phyloP scores from a whole-genome alignment of 2,329 filamentous ascomycete species.

The Colletotrichum karsti region DNA sequence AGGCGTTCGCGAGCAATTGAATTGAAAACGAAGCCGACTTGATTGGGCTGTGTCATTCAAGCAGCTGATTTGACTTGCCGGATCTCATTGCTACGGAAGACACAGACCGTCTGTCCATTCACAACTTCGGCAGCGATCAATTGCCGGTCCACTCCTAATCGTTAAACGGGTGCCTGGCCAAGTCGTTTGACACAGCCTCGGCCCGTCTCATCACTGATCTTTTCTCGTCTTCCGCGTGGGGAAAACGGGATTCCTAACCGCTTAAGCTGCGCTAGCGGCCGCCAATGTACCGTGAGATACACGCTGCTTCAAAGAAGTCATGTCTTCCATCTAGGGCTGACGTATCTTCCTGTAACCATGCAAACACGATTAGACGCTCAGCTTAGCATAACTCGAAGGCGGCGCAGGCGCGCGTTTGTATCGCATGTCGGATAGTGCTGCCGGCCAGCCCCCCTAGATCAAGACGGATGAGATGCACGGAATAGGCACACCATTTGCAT shows the following conservation, averaged over 20 bases:
- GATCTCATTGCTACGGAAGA: background rate
- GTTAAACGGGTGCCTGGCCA: background rate
- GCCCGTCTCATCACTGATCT: background rate
- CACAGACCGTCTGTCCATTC: too few species aligned
- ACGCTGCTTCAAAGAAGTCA: background rate
- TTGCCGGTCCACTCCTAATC: too few species aligned
- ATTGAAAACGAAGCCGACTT: too few species aligned
- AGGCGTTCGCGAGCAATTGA: too few species aligned
- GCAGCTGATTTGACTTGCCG: background rate
- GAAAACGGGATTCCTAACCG: background rate
- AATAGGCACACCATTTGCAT: background rate
- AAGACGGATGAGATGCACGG: background rate
- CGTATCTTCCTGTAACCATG: background rate
- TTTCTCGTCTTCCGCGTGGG: background rate
- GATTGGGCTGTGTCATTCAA: too few species aligned
- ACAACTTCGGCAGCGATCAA: too few species aligned
- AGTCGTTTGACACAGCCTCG: background rate
- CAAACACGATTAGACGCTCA: constrained; percentile 25
- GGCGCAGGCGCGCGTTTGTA: background rate
- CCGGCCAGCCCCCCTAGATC: background rate
- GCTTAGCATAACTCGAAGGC: background rate
- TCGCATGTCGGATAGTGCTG: background rate
- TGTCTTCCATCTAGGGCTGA: background rate
- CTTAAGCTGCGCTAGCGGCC: background rate
- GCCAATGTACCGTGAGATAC: background rate